Evolutionary conservation across 352 stramenopile genomes (phyloP).

Genomic region (Phytophthora lateralis): DNA sequence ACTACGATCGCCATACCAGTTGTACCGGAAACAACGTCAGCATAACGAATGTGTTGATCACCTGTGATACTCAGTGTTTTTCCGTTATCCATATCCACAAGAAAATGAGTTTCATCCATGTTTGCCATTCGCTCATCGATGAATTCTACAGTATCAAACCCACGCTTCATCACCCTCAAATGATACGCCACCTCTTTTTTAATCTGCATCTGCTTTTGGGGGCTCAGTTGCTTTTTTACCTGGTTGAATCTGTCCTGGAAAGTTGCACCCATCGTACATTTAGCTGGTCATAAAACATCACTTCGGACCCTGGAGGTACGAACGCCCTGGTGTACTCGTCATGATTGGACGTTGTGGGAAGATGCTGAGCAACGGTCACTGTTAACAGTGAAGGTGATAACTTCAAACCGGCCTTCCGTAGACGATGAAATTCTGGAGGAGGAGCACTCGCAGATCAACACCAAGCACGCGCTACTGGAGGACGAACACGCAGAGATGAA

Average conservation of each 20-base stretch:
- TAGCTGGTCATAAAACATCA: background rate
- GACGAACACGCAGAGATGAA: too few species aligned
- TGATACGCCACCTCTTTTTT: slow-evolving; percentile 1
- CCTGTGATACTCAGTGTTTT: slow-evolving; percentile 2
- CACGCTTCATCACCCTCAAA: background rate
- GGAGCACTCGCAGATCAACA: too few species aligned
- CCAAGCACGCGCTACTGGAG: too few species aligned
- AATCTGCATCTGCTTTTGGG: background rate
- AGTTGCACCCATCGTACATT: background rate
- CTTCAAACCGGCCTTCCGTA: background rate
- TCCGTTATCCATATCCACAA: slow-evolving; percentile 1
- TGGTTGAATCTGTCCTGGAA: slow-evolving; percentile 1
- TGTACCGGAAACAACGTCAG: background rate
- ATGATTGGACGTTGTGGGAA: background rate
- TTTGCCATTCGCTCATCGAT: background rate
- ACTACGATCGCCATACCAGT: background rate
- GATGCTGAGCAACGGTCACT: background rate
- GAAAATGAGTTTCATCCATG: background rate
- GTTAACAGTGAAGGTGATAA: background rate
- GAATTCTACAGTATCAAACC: background rate
- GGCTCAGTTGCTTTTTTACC: slow-evolving; percentile 1
- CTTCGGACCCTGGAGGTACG: background rate
- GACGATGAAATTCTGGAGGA: background rate
- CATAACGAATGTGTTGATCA: background rate
- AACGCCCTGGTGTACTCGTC: background rate